Conservation (phyloP, 2,329 filamentous ascomycete species). For the Paecilomyces formosus region DNA sequence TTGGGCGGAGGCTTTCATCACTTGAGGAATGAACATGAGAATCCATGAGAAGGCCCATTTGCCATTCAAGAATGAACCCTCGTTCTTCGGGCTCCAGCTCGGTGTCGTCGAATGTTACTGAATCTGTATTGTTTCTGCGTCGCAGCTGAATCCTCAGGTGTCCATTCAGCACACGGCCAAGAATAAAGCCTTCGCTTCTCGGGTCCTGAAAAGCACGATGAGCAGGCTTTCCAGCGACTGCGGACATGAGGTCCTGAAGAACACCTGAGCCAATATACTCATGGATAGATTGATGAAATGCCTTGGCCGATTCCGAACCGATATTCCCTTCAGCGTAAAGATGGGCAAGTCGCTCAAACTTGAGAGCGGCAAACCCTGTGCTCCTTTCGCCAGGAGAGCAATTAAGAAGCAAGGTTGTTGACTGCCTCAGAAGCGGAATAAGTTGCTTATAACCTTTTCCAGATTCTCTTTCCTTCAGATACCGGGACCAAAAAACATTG, state of each 20-base stretch:
- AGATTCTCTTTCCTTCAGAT: slow-evolving; percentile 34
- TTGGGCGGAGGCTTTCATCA: slow-evolving; percentile 19
- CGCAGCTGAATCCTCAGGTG: slow-evolving; percentile 30
- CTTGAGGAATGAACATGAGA: slow-evolving; percentile 16
- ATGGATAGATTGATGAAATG: slow-evolving; percentile 32
- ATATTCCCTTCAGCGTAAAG: slow-evolving; percentile 33
- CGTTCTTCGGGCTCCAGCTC: slow-evolving; percentile 17
- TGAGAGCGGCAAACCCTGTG: slow-evolving; percentile 34
- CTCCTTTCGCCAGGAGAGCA: slow-evolving; percentile 26
- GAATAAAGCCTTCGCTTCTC: slow-evolving; percentile 25
- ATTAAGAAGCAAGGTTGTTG: slow-evolving; percentile 28
- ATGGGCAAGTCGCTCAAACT: slow-evolving; percentile 37
- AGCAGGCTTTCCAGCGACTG: slow-evolving; percentile 18
- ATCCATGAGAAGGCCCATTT: slow-evolving; percentile 28
- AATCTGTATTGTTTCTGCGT: slow-evolving; percentile 16
- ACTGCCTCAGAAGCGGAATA: slow-evolving; percentile 32
- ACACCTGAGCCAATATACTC: slow-evolving; percentile 32
- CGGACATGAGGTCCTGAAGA: slow-evolving; percentile 22
- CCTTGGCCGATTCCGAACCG: slow-evolving; percentile 24
- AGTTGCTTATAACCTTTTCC: slow-evolving; percentile 26
- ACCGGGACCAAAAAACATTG: slow-evolving; percentile 41
- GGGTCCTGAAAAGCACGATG: slow-evolving; percentile 23
- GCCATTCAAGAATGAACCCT: slow-evolving; percentile 30
- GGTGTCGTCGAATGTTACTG: slow-evolving; percentile 24
- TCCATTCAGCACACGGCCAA: slow-evolving; percentile 29